Percentiles rank a stretch among this genome's conserved stretches.
These are phyloP conservation scores for Gossypium ekmanianum DNA, from an alignment of 345 rosid genomes.

Conservation along the genomic window DNA sequence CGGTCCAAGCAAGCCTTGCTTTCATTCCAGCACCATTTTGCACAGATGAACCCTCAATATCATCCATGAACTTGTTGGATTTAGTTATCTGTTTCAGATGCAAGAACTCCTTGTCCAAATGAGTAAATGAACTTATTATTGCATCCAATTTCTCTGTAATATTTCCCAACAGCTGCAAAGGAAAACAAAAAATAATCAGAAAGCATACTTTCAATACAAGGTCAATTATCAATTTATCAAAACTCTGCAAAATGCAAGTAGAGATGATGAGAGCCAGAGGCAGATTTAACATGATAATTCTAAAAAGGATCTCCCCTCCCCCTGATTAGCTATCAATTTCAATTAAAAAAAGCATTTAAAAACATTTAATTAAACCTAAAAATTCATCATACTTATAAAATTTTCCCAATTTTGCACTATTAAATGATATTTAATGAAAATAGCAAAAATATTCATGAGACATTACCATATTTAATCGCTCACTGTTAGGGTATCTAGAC, in stretches of 20 bases:
- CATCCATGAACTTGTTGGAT: constrained; percentile 61
- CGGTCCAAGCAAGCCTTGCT: constrained; percentile 75
- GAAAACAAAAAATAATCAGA: constrained; percentile 12
- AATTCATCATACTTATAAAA: too few species aligned
- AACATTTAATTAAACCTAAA: too few species aligned
- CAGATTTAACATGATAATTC: constrained; percentile 7
- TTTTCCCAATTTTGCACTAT: too few species aligned
- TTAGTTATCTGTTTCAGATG: constrained; percentile 72
- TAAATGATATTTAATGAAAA: neutral
- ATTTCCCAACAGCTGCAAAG: constrained; percentile 75
- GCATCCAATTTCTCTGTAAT: constrained; percentile 77
- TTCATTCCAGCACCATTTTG: constrained; percentile 47
- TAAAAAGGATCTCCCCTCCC: neutral
- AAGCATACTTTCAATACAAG: neutral
- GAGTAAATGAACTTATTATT: constrained; percentile 82
- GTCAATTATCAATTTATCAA: neutral
- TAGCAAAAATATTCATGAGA: neutral
- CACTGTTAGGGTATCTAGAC: constrained; percentile 78
- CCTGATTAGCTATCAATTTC: neutral
- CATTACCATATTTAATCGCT: constrained; percentile 74
- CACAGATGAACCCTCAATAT: constrained; percentile 36
- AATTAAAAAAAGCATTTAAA: neutral
- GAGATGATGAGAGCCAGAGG: constrained; percentile 14
- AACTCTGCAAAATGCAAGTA: neutral
- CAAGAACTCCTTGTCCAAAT: constrained; percentile 80